Percentiles rank a stretch among this genome's conserved stretches.
These are phyloP conservation scores for Ophiostoma novo-ulmi DNA, from an alignment of 2,329 filamentous ascomycete species.

Conservation along the genomic window DNA sequence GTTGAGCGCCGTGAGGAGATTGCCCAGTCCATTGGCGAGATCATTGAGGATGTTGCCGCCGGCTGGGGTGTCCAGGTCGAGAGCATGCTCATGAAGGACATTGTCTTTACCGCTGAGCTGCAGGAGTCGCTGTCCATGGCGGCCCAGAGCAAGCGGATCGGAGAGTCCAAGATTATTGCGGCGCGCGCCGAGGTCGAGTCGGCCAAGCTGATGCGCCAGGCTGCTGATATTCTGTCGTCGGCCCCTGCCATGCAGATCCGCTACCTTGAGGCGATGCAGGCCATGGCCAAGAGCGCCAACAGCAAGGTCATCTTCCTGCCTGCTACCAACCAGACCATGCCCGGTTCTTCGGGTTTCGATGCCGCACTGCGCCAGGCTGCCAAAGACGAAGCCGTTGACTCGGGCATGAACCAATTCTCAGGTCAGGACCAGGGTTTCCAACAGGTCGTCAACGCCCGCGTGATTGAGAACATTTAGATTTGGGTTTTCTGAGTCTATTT, in stretches of 20 bases:
- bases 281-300: constrained; percentile 93
- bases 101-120: constrained; percentile 91
- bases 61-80: constrained; percentile 96
- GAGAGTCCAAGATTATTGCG: constrained; percentile 96
- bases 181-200: constrained; percentile 95
- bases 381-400: constrained; percentile 41
- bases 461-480: constrained; percentile 79
- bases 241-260: constrained; percentile 97
- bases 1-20: constrained; percentile 98
- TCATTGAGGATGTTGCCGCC: constrained; percentile 90
- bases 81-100: constrained; percentile 99
- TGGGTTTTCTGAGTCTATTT: constrained; percentile 28
- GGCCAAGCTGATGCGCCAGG: constrained; percentile 88
- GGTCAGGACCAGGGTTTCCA: constrained; percentile 61
- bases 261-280: constrained; percentile 97
- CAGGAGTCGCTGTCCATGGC: constrained; percentile 98
- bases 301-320: constrained; percentile 83
- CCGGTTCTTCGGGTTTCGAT: constrained; percentile 38
- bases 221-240: constrained; percentile 85
- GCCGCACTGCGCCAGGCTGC: constrained; percentile 40
- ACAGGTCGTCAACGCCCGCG: constrained; percentile 71
- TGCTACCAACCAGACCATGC: constrained; percentile 58
- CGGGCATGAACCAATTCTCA: constrained; percentile 45
- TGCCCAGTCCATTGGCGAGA: constrained; percentile 89
- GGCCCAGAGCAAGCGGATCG: constrained; percentile 95